Evolutionary conservation across 768 basidiomycete species (phyloP).

Genomic region (Calocera cornea): DNA sequence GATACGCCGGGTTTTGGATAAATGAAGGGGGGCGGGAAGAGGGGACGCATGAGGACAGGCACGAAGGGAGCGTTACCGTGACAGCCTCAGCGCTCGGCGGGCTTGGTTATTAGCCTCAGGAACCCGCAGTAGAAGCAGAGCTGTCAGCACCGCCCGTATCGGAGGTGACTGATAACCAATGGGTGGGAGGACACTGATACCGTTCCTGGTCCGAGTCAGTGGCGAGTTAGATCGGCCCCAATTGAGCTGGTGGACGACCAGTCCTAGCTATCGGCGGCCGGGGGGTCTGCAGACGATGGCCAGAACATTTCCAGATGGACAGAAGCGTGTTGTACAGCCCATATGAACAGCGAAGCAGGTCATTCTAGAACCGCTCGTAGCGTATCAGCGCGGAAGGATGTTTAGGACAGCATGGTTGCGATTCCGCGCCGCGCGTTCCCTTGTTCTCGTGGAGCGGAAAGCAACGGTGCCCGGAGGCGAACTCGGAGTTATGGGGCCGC

Average conservation of each 20-base stretch:
- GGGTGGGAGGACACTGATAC: neutral
- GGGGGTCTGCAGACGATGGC: no score
- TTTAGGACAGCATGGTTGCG: neutral
- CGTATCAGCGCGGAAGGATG: neutral
- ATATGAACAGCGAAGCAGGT: neutral
- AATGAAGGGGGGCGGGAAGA: neutral
- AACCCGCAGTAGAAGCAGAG: neutral
- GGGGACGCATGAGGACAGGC: neutral
- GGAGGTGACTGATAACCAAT: neutral
- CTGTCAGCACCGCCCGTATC: neutral
- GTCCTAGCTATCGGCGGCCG: neutral
- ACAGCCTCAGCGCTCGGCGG: neutral
- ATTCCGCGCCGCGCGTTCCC: neutral
- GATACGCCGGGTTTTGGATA: neutral
- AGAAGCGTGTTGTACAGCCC: neutral
- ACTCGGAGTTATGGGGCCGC: neutral
- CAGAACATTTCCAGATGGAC: neutral
- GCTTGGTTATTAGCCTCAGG: neutral
- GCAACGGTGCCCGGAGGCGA: neutral
- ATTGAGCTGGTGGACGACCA: neutral
- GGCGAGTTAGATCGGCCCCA: neutral
- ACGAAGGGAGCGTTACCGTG: neutral
- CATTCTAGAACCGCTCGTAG: neutral
- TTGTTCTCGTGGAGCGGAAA: neutral
- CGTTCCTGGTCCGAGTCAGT: no score